Conservation (phyloP, 148 eudicot genomes). For the Mesembryanthemum crystallinum region DNA sequence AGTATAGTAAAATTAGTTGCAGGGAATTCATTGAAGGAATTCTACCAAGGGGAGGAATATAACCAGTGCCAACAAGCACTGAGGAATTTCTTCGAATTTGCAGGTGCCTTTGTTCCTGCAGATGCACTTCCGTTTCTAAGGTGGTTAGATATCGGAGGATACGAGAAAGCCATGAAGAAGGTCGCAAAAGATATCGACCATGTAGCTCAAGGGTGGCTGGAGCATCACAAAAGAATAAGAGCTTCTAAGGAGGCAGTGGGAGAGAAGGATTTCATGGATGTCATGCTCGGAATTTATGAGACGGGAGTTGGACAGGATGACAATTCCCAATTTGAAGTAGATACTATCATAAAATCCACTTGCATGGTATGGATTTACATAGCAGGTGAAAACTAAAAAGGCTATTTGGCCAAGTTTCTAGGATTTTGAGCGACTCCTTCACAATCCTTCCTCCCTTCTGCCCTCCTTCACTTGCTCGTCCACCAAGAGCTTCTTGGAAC, state of each 20-base stretch:
- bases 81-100: constrained; percentile 25
- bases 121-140: constrained; percentile 32
- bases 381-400: not conserved
- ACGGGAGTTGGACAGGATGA: not conserved
- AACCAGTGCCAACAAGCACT: constrained; percentile 17
- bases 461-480: too few species aligned
- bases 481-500: too few species aligned
- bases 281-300: constrained; percentile 26
- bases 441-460: too few species aligned
- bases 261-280: constrained; percentile 31
- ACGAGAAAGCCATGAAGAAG: constrained; percentile 31
- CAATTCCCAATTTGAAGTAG: not conserved
- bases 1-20: constrained; percentile 29
- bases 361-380: constrained; percentile 22
- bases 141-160: constrained; percentile 39
- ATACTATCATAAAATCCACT: constrained; percentile 30
- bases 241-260: not conserved
- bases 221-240: constrained; percentile 20
- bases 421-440: too few species aligned
- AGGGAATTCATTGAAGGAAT: constrained; percentile 31
- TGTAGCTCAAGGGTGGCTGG: constrained; percentile 25
- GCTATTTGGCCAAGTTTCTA: too few species aligned
- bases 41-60: constrained; percentile 14
- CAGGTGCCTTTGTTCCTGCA: constrained; percentile 23
- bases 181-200: constrained; percentile 22